A percentile compares a stretch with the other conserved stretches of the same genome.
Evolutionary conservation across 345 rosid genomes (phyloP).

Genomic region (Salix brachista): DNA sequence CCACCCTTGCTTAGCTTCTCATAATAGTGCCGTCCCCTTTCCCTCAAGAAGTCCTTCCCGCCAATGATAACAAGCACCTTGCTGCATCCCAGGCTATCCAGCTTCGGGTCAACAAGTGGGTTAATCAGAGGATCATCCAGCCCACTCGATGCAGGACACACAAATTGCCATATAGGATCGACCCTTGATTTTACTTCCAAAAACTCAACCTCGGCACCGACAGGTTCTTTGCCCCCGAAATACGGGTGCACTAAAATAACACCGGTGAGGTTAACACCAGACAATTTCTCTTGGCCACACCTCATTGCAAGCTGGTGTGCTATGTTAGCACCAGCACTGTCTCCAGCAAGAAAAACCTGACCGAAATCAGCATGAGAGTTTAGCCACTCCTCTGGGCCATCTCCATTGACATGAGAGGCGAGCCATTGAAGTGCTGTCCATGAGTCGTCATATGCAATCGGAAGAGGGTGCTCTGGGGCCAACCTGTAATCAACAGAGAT

Average conservation of each 20-base stretch:
- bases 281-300: background rate
- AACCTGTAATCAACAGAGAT: slow-evolving; percentile 26
- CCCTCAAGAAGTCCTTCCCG: slow-evolving; percentile 9
- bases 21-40: slow-evolving; percentile 15
- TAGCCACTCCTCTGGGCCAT: slow-evolving; percentile 21
- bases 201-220: slow-evolving; percentile 10
- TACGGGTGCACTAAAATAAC: slow-evolving; percentile 19
- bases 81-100: slow-evolving; percentile 7
- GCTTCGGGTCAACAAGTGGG: slow-evolving; percentile 12
- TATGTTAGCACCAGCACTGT: slow-evolving; percentile 21
- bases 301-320: slow-evolving; percentile 2
- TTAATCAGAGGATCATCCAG: slow-evolving; percentile 21
- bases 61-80: slow-evolving; percentile 19
- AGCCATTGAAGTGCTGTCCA: slow-evolving; percentile 27
- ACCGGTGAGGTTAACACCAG: background rate
- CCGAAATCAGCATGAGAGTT: slow-evolving; percentile 11
- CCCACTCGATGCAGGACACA: slow-evolving; percentile 8
- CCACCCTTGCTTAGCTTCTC: slow-evolving; percentile 9
- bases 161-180: slow-evolving; percentile 9
- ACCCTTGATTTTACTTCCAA: background rate
- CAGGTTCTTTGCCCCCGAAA: slow-evolving; percentile 24
- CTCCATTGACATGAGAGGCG: slow-evolving; percentile 13
- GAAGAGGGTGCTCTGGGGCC: slow-evolving; percentile 22
- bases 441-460: slow-evolving; percentile 16
- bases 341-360: slow-evolving; percentile 8